Percentiles rank a stretch among this genome's conserved stretches.
Evolutionary conservation across 306 rosid genomes (phyloP).

Genomic region (Corylus heterophylla): DNA sequence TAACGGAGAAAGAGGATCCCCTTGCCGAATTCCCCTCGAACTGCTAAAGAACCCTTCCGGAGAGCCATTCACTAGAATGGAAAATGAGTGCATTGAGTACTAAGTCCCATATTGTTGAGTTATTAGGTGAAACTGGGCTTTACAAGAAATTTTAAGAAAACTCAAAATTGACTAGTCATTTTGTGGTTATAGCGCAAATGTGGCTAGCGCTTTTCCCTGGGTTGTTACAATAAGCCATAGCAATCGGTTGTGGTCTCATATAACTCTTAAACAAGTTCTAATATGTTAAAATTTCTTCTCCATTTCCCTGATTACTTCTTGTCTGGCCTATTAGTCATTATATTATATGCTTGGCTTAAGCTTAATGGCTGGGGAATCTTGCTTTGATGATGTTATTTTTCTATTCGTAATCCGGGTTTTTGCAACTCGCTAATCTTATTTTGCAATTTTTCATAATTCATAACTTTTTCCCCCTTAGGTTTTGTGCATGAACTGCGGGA

Average conservation of each 20-base stretch:
- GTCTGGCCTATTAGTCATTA: conserved; percentile 14
- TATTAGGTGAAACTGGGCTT: too few relatives aligned
- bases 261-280: not conserved
- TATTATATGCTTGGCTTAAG: conserved; percentile 16
- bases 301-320: conserved; percentile 9
- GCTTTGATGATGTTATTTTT: conserved; percentile 16
- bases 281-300: not conserved
- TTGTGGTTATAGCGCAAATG: too few relatives aligned
- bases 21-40: too few relatives aligned
- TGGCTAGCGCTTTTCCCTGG: too few relatives aligned
- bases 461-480: conserved; percentile 27
- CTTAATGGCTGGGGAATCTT: conserved; percentile 15
- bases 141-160: too few relatives aligned
- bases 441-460: not conserved
- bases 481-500: conserved; percentile 77
- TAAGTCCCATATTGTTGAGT: too few relatives aligned
- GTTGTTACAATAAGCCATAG: not conserved
- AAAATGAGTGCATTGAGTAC: too few relatives aligned
- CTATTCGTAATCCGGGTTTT: not conserved
- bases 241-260: not conserved
- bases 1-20: too few relatives aligned
- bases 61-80: too few relatives aligned
- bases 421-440: conserved; percentile 7
- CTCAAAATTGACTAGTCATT: too few relatives aligned
- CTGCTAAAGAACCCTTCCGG: too few relatives aligned